Conservation (phyloP, 371 early-diverging fungal genomes). For the Entomophthora muscae region DNA sequence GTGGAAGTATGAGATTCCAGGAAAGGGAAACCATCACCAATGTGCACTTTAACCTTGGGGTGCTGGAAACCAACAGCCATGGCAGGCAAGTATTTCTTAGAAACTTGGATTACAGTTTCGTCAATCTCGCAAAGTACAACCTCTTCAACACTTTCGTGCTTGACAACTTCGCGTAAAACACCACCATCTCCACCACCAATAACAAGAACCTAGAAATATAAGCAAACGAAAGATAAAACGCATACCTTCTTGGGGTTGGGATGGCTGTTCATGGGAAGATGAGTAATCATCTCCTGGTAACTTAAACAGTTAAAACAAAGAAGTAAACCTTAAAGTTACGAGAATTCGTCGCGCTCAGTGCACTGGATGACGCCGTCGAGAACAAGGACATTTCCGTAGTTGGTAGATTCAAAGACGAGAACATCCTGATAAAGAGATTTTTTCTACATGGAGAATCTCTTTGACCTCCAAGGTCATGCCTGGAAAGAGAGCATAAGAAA, state of each 20-base stretch:
- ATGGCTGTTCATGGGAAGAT: constrained; percentile 85
- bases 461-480: constrained; percentile 88
- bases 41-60: constrained; percentile 80
- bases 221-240: constrained; percentile 12
- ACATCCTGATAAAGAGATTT: constrained; percentile 91
- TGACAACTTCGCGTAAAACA: constrained; percentile 90
- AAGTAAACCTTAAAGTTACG: constrained; percentile 30
- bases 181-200: constrained; percentile 97
- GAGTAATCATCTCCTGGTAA: constrained; percentile 97
- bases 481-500: constrained; percentile 15
- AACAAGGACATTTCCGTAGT: constrained; percentile 89
- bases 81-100: constrained; percentile 78
- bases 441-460: constrained; percentile 82
- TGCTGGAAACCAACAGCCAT: constrained; percentile 89
- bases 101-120: constrained; percentile 75
- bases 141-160: constrained; percentile 80
- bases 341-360: constrained; percentile 95
- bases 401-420: constrained; percentile 81
- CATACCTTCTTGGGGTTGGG: constrained; percentile 79
- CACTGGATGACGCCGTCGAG: constrained; percentile 94
- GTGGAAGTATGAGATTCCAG: constrained; percentile 64
- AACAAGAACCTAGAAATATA: constrained; percentile 58
- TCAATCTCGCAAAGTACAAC: constrained; percentile 92
- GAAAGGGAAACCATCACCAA: constrained; percentile 90
- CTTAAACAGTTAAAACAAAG: constrained; percentile 17